Evolutionary conservation across 176 grass and related monocot genomes (phyloP).

Genomic region (Triticum monococcum): DNA sequence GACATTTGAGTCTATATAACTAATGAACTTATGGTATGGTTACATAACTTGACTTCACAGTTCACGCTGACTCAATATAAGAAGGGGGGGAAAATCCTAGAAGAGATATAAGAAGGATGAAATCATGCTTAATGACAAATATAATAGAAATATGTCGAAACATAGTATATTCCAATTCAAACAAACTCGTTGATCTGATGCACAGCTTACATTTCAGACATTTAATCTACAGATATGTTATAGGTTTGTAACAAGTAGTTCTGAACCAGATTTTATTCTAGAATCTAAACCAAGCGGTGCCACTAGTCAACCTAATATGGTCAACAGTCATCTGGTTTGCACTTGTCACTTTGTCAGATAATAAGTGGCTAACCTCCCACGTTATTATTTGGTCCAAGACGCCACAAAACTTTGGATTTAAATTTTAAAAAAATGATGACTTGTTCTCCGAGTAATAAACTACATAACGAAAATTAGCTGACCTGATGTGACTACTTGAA

Average conservation of each 20-base stretch:
- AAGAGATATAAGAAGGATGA: not conserved
- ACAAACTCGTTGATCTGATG: not conserved
- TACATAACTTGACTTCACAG: not conserved
- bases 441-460: not conserved
- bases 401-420: not conserved
- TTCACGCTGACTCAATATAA: not conserved
- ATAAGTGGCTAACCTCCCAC: not conserved
- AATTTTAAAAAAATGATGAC: not conserved
- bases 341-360: not conserved
- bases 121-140: not conserved
- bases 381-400: not conserved
- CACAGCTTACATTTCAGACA: too few relatives aligned
- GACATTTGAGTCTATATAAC: not conserved
- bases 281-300: not conserved
- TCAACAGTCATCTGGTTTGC: not conserved
- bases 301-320: not conserved
- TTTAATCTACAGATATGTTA: too few relatives aligned
- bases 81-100: too few relatives aligned
- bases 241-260: too few relatives aligned
- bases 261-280: not conserved
- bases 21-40: not conserved
- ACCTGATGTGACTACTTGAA: slow-evolving; percentile 22
- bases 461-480: not conserved
- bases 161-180: not conserved
- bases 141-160: not conserved